These are phyloP conservation scores for Curvularia verruculosa DNA, from an alignment of 2,329 filamentous ascomycete species.

Conservation along the genomic window DNA sequence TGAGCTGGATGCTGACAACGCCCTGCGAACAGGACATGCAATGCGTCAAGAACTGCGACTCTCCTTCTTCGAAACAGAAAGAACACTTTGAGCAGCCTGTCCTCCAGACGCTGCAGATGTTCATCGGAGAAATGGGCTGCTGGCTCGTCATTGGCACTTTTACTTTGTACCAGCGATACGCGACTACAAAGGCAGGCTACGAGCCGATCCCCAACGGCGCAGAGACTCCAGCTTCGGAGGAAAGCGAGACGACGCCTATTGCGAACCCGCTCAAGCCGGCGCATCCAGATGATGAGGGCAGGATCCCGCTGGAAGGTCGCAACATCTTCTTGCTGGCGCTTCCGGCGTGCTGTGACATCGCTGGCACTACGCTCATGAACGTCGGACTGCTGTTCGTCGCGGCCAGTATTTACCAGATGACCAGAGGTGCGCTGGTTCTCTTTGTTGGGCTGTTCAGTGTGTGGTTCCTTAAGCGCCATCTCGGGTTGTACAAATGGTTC, in stretches of 20 bases:
- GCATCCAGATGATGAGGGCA: slow-evolving; percentile 60
- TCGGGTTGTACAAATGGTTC: slow-evolving; percentile 90
- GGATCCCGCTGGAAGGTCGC: slow-evolving; percentile 69
- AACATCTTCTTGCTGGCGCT: slow-evolving; percentile 77
- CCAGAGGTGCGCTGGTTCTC: slow-evolving; percentile 87
- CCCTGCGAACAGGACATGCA: slow-evolving; percentile 76
- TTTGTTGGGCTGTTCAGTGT: slow-evolving; percentile 97
- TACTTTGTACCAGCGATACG: slow-evolving; percentile 67
- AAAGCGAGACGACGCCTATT: slow-evolving; percentile 53
- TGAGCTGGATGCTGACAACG: slow-evolving; percentile 25
- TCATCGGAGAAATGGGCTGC: slow-evolving; percentile 92
- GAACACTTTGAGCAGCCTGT: slow-evolving; percentile 91
- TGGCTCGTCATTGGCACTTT: slow-evolving; percentile 85
- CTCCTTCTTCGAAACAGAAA: slow-evolving; percentile 68
- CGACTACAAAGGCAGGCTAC: slow-evolving; percentile 64
- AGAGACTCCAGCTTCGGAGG: slow-evolving; percentile 51
- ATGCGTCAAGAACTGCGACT: slow-evolving; percentile 89
- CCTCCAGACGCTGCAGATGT: slow-evolving; percentile 96
- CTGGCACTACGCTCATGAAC: slow-evolving; percentile 97
- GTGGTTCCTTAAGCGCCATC: slow-evolving; percentile 78
- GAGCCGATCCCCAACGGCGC: slow-evolving; percentile 62
- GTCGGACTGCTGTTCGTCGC: slow-evolving; percentile 91
- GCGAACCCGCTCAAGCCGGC: slow-evolving; percentile 58
- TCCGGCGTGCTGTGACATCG: slow-evolving; percentile 91
- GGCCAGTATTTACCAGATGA: slow-evolving; percentile 99